Conservation (phyloP, 1,284 basidiomycete genomes). For the Cerrena zonata region DNA sequence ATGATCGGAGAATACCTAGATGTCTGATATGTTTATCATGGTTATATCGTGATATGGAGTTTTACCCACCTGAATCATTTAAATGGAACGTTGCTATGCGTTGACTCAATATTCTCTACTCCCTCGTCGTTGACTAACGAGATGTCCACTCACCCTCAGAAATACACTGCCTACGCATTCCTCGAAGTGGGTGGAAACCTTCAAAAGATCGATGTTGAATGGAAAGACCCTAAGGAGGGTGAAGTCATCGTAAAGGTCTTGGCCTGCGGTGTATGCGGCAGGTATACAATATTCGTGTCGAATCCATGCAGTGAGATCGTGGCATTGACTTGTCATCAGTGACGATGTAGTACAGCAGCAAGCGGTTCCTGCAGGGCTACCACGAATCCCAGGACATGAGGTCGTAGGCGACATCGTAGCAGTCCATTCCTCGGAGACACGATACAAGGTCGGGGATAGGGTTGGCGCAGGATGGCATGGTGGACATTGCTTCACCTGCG, state of each 20-base stretch:
- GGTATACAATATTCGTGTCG: conserved; percentile 7
- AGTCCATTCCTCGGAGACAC: conserved; percentile 14
- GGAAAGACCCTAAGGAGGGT: conserved; percentile 28
- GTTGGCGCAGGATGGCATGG: conserved; percentile 27
- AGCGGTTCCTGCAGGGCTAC: conserved; percentile 12
- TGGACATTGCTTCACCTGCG: conserved; percentile 22
- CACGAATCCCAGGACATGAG: conserved; percentile 24
- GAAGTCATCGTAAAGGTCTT: conserved; percentile 32
- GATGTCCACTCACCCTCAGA: conserved; percentile 18
- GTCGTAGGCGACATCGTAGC: conserved; percentile 25
- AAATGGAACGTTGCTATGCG: too few relatives aligned
- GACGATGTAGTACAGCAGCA: conserved; percentile 20
- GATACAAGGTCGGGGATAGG: conserved; percentile 24
- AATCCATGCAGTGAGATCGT: conserved; percentile 19
- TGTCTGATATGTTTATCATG: too few relatives aligned
- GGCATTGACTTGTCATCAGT: conserved; percentile 16
- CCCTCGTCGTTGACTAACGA: too few relatives aligned
- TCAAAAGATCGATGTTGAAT: conserved; percentile 13
- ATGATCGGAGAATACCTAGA: too few relatives aligned
- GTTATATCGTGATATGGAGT: too few relatives aligned
- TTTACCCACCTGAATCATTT: too few relatives aligned
- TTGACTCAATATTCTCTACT: too few relatives aligned
- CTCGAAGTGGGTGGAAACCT: not conserved
- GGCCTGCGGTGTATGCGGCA: conserved; percentile 23
- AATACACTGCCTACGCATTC: conserved; percentile 26